Conservation (phyloP, 345 rosid genomes). For the Atalantia buxifolia region DNA sequence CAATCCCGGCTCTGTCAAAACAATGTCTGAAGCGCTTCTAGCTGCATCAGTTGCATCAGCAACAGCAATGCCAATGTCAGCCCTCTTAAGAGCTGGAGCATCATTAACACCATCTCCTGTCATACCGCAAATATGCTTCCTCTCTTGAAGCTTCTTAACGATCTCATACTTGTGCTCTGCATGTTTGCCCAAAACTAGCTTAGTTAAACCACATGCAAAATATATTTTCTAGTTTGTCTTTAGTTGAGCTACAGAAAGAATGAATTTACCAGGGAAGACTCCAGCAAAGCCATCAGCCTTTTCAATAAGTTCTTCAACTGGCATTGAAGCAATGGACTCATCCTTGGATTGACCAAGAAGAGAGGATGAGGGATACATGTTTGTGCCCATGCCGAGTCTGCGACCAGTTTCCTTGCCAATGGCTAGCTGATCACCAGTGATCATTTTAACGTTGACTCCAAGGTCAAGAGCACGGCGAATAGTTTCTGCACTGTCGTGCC, state of each 20-base stretch:
- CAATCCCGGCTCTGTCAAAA: conserved; percentile 74
- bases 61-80: conserved; percentile 82
- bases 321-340: conserved; percentile 46
- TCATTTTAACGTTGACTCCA: conserved; percentile 88
- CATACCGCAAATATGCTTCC: conserved; percentile 83
- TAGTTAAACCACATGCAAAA: not conserved
- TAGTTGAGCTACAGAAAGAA: conserved; percentile 1
- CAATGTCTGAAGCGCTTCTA: conserved; percentile 77
- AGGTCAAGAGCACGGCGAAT: conserved; percentile 76
- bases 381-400: conserved; percentile 87
- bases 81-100: conserved; percentile 80
- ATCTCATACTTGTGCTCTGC: conserved; percentile 81
- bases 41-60: conserved; percentile 88
- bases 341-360: conserved; percentile 64
- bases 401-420: conserved; percentile 88
- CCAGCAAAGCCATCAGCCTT: conserved; percentile 88
- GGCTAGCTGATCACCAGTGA: conserved; percentile 88
- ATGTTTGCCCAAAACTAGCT: not conserved
- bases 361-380: conserved; percentile 82
- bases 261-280: conserved; percentile 73
- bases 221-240: not conserved
- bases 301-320: conserved; percentile 70
- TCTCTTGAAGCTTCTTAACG: conserved; percentile 69
- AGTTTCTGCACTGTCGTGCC: conserved; percentile 84
- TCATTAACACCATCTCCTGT: conserved; percentile 89